These are phyloP conservation scores for Lecanicillium sp. DNA, from an alignment of 2,329 filamentous ascomycete species.

Conservation along the genomic window DNA sequence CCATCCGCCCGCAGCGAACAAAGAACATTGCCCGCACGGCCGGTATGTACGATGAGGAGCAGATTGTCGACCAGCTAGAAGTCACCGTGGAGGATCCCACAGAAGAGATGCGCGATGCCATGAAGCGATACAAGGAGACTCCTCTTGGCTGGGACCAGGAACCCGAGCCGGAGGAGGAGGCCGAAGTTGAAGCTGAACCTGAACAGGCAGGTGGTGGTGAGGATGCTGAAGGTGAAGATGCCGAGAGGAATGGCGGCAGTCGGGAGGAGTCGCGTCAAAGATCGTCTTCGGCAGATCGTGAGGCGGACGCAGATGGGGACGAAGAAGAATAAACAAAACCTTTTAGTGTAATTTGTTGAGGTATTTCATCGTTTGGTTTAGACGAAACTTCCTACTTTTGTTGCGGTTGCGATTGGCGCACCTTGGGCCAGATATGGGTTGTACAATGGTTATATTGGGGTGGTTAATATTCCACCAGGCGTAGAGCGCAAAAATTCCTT, in stretches of 20 bases:
- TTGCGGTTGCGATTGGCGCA: neutral
- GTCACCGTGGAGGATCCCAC: conserved; percentile 46
- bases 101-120: conserved; percentile 42
- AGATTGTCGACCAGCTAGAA: conserved; percentile 47
- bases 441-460: no score
- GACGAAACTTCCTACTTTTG: neutral
- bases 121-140: conserved; percentile 43
- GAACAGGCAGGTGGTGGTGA: conserved; percentile 14
- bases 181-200: conserved; percentile 13
- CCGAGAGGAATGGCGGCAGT: conserved; percentile 10
- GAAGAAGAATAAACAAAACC: conserved; percentile 15
- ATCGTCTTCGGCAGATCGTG: conserved; percentile 24
- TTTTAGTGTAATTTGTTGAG: no score
- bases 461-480: no score
- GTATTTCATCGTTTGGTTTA: conserved; percentile 8
- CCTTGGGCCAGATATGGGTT: no score
- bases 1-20: conserved; percentile 53
- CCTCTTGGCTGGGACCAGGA: conserved; percentile 40
- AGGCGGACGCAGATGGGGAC: conserved; percentile 41
- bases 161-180: conserved; percentile 24
- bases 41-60: conserved; percentile 38
- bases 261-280: conserved; percentile 15
- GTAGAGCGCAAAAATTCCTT: no score
- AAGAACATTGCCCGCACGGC: conserved; percentile 52
- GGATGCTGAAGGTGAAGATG: conserved; percentile 18